Percentiles rank a stretch among this genome's conserved stretches.
phyloP scores from a whole-genome alignment of 2,329 filamentous ascomycete genomes.

The Tolypocladium paradoxum region DNA sequence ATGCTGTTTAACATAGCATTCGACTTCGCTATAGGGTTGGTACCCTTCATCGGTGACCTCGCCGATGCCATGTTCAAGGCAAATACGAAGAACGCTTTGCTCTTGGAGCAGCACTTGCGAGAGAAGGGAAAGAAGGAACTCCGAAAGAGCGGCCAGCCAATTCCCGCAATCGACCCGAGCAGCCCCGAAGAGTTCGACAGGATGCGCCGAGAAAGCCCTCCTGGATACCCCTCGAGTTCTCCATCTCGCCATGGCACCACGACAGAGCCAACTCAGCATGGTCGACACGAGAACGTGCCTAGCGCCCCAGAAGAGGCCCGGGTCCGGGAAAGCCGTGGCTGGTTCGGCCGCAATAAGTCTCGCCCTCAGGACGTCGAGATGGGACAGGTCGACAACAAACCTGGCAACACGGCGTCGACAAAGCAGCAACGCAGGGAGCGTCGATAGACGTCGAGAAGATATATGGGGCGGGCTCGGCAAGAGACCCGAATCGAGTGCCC shows the following conservation, averaged over 20 bases:
- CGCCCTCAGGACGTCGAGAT: slow-evolving; percentile 20
- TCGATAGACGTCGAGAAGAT: neutral
- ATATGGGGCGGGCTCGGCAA: neutral
- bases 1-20: slow-evolving; percentile 76
- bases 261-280: slow-evolving; percentile 10
- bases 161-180: slow-evolving; percentile 40
- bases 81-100: slow-evolving; percentile 65
- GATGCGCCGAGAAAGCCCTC: slow-evolving; percentile 15
- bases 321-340: slow-evolving; percentile 14
- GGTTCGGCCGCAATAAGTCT: slow-evolving; percentile 17
- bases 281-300: slow-evolving; percentile 8
- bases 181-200: slow-evolving; percentile 42
- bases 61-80: slow-evolving; percentile 62
- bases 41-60: slow-evolving; percentile 68
- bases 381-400: slow-evolving; percentile 10
- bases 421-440: neutral
- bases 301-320: slow-evolving; percentile 16
- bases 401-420: neutral
- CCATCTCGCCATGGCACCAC: slow-evolving; percentile 14
- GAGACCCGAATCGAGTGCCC: neutral
- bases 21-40: slow-evolving; percentile 63
- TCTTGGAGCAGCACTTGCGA: slow-evolving; percentile 58
- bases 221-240: slow-evolving; percentile 14
- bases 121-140: slow-evolving; percentile 53
- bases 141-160: slow-evolving; percentile 31